A percentile compares a stretch with the other conserved stretches of the same genome.
Conservation (phyloP, 148 eudicot genomes). For the Rhododendron simsii region DNA sequence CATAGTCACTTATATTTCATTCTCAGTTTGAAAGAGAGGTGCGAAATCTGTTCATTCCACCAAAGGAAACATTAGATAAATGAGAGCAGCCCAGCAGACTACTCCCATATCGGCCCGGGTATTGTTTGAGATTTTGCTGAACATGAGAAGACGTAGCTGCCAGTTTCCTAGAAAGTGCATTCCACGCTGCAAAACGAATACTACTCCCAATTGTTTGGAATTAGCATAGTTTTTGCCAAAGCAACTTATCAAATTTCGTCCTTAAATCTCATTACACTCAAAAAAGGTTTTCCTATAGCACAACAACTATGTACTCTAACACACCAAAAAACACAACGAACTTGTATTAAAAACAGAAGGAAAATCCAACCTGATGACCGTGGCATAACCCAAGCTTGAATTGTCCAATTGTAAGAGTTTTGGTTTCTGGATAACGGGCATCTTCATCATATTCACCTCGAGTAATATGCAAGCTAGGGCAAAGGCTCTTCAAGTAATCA, state of each 20-base stretch:
- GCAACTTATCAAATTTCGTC: background rate
- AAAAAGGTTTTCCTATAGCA: background rate
- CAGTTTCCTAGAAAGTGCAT: background rate
- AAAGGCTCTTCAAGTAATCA: slow-evolving; percentile 85
- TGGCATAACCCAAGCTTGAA: slow-evolving; percentile 97
- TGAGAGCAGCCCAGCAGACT: background rate
- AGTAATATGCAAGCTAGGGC: slow-evolving; percentile 78
- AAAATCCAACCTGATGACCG: slow-evolving; percentile 83
- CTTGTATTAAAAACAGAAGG: background rate
- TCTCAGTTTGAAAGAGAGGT: background rate
- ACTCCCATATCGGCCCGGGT: background rate
- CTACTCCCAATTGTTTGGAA: background rate
- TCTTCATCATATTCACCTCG: slow-evolving; percentile 98
- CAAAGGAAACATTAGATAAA: background rate
- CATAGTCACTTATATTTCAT: background rate
- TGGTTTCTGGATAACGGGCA: slow-evolving; percentile 87
- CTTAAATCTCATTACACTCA: background rate
- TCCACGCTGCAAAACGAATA: background rate
- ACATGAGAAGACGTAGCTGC: background rate
- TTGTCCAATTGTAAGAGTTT: slow-evolving; percentile 91
- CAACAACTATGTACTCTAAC: background rate
- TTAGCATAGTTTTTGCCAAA: background rate
- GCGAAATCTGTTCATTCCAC: background rate
- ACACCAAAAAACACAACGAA: background rate
- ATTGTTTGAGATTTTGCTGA: background rate